These are phyloP conservation scores for Ricinus communis DNA, from an alignment of 345 rosid genomes.

Conservation along the genomic window DNA sequence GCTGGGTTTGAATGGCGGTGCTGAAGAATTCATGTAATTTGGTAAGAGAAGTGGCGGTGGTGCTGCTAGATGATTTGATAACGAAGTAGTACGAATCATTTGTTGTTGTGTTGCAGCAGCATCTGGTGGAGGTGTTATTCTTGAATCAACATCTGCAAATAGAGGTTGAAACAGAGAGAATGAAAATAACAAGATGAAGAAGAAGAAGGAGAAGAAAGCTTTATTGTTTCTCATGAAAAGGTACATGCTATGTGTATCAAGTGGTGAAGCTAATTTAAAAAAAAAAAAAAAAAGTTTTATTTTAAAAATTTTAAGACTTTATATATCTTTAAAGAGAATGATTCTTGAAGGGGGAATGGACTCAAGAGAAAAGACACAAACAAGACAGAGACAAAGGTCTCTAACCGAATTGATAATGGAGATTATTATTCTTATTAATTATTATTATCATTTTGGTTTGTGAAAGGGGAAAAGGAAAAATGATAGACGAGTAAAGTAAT, in stretches of 20 bases:
- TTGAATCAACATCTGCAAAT: slow-evolving; percentile 11
- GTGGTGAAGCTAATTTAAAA: not conserved
- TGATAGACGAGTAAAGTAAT: too few species aligned
- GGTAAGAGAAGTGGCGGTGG: slow-evolving; percentile 23
- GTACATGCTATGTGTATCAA: slow-evolving; percentile 4
- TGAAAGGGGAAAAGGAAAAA: too few species aligned
- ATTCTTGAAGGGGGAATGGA: not conserved
- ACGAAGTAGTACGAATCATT: not conserved
- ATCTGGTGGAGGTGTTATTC: slow-evolving; percentile 12
- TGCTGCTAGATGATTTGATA: slow-evolving; percentile 9
- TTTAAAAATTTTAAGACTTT: not conserved
- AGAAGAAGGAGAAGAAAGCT: slow-evolving; percentile 1
- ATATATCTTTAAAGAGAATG: not conserved
- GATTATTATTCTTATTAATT: too few species aligned
- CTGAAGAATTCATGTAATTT: not conserved
- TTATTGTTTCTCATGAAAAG: not conserved
- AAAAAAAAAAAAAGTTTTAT: not conserved
- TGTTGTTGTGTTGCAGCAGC: not conserved
- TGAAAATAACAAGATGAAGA: not conserved
- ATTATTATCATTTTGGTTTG: not conserved
- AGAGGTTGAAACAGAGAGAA: not conserved
- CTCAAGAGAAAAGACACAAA: not conserved
- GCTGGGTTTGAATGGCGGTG: slow-evolving; percentile 52
- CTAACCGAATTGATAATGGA: not conserved
- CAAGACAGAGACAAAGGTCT: not conserved